Percentiles rank a stretch among this genome's conserved stretches.
phyloP scores from a whole-genome alignment of 345 rosid species.

The Raphanus sativus region DNA sequence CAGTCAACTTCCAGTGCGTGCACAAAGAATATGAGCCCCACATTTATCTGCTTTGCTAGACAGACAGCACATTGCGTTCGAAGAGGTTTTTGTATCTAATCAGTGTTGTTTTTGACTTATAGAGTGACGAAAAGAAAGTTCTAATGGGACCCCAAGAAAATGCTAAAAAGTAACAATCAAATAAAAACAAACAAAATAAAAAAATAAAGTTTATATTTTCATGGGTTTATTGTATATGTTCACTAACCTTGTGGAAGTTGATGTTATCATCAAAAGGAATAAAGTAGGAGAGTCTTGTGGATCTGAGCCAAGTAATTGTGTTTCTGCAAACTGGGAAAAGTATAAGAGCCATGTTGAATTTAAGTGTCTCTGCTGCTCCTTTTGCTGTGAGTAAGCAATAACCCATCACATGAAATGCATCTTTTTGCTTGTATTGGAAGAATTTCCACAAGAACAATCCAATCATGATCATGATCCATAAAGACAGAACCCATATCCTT shows the following conservation, averaged over 20 bases:
- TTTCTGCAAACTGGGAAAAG: constrained; percentile 96
- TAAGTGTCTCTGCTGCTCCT: constrained; percentile 94
- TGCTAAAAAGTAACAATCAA: constrained; percentile 34
- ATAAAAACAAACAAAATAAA: constrained; percentile 10
- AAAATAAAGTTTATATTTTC: neutral
- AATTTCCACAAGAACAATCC: constrained; percentile 92
- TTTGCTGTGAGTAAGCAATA: constrained; percentile 91
- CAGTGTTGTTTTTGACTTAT: constrained; percentile 32
- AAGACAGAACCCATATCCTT: constrained; percentile 80
- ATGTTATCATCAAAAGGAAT: constrained; percentile 97
- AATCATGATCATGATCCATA: constrained; percentile 83
- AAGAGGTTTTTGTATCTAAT: constrained; percentile 28
- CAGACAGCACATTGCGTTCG: constrained; percentile 35
- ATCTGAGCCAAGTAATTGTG: constrained; percentile 91
- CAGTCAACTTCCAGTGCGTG: constrained; percentile 50
- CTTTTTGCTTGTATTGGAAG: constrained; percentile 70
- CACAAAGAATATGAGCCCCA: constrained; percentile 25
- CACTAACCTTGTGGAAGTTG: constrained; percentile 92
- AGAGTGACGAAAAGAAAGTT: constrained; percentile 32
- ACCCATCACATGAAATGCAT: constrained; percentile 76
- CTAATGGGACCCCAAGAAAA: constrained; percentile 39
- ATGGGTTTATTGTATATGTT: neutral
- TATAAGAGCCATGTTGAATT: constrained; percentile 94
- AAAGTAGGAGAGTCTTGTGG: constrained; percentile 66
- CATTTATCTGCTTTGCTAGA: constrained; percentile 9